Base-by-base conservation (phyloP, 2,329 filamentous ascomycete genomes). In the Colletotrichum tamarilloi region DNA sequence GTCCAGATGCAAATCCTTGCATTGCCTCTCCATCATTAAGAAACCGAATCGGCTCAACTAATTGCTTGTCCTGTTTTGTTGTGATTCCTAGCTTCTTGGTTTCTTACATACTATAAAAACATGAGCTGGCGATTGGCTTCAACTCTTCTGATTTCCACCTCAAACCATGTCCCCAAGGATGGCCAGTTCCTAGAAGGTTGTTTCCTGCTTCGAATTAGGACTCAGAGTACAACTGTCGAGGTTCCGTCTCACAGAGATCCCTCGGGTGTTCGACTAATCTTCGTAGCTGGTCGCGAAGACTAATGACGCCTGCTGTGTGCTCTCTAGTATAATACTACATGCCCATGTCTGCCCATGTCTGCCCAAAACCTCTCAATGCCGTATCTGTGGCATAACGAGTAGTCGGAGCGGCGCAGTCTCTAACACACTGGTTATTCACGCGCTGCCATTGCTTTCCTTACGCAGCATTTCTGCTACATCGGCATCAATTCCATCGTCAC, bases 381-480 rank as follows among this genome's bases (percentile, higher is more conserved):
- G 32, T 71, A 7, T 46, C 19, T 22, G 22, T 22, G 30, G 46
- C 56, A 38, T 11, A 14, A 5, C 24, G 32, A 38, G 57, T 42
- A 5, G 32, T 22, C 69, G 52, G 35, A 9, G 26, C 26, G 28
- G 42, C 22, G 28, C 16, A 38, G n/a, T 38, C 30, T 24, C 19
- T 57, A 55, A 53, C n/a, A 30, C 24, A 53, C 53, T 53, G 30
- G 14, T 30, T 46, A 53, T 65, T 52, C 22, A 73, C 56, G 55
- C 24, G n/a, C 26, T 60, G 38, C 70, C 77, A 28, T 68, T 77
- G 52, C 80, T 83, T 24, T 87, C 85, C 74, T 85, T 84, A 55
- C 82, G 81, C 57, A 91, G 82, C 83, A 90, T 88, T 76, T 88
- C 87, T 30, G 85, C 85, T 42, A 91, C 88, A 59, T 91, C 88